Conservation (phyloP, 176 grass and related monocot genomes). For the Aechmea fasciata region DNA sequence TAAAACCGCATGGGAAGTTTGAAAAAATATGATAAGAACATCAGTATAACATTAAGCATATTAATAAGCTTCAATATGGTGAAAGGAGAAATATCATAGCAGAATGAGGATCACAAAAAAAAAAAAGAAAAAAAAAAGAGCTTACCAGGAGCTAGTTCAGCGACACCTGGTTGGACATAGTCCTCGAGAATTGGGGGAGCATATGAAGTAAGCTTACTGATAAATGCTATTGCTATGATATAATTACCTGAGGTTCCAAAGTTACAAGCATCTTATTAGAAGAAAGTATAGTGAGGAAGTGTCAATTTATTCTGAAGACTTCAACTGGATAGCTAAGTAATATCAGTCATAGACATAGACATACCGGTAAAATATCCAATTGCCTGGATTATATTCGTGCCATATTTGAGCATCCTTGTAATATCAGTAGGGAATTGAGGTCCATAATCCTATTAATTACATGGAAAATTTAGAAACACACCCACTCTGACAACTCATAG, state of each 20-base stretch:
- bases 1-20: no score
- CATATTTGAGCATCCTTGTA: slow-evolving; percentile 96
- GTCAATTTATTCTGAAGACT: background rate
- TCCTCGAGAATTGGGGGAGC: slow-evolving; percentile 41
- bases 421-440: slow-evolving; percentile 90
- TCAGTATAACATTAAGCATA: no score
- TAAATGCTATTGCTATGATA: slow-evolving; percentile 66
- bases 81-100: no score
- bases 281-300: slow-evolving; percentile 9
- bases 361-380: slow-evolving; percentile 89
- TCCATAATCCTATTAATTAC: slow-evolving; percentile 56
- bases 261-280: slow-evolving; percentile 4
- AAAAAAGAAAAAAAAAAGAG: background rate
- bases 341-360: slow-evolving; percentile 1
- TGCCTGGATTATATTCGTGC: slow-evolving; percentile 91
- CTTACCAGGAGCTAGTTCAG: slow-evolving; percentile 51
- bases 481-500: no score
- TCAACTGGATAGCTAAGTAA: slow-evolving; percentile 10
- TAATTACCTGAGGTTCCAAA: slow-evolving; percentile 58
- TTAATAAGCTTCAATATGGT: background rate
- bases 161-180: slow-evolving; percentile 40
- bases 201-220: slow-evolving; percentile 28
- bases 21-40: no score
- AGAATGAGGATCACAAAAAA: background rate
- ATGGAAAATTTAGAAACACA: slow-evolving; percentile 4